A percentile compares a stretch with the other conserved stretches of the same genome.
These are phyloP conservation scores for Yamadazyma kanchanaburiensis DNA, from an alignment of 1,139 yeast species.

Conservation along the genomic window DNA sequence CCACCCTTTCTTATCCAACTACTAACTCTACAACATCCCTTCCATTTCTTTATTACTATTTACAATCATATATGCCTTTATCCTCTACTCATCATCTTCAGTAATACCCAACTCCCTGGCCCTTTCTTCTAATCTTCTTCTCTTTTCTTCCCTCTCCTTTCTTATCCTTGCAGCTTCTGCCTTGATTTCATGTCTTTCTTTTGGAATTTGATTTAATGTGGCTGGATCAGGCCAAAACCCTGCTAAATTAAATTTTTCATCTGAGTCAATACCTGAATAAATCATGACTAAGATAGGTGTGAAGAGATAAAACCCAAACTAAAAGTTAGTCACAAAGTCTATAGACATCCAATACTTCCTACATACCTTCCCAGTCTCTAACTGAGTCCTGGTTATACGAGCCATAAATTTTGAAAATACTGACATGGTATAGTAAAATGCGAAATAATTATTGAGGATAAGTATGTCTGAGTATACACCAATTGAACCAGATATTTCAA, in stretches of 20 bases:
- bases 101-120: conserved; percentile 64
- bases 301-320: conserved; percentile 82
- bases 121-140: conserved; percentile 69
- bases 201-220: conserved; percentile 84
- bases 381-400: conserved; percentile 52
- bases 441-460: neutral
- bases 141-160: conserved; percentile 68
- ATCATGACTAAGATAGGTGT: conserved; percentile 89
- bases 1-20: too few relatives aligned
- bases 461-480: conserved; percentile 21
- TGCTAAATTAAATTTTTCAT: conserved; percentile 84
- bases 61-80: neutral
- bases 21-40: too few relatives aligned
- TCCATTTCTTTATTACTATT: neutral
- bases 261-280: conserved; percentile 87
- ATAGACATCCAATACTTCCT: neutral
- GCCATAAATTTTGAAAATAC: conserved; percentile 26
- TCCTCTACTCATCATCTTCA: conserved; percentile 18
- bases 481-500: conserved; percentile 25
- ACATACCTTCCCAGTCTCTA: conserved; percentile 68
- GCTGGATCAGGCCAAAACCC: conserved; percentile 98
- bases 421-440: conserved; percentile 1
- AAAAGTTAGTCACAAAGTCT: conserved; percentile 16
- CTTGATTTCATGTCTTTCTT: conserved; percentile 87
- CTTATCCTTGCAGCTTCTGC: conserved; percentile 88